Percentiles rank a stretch among this genome's conserved stretches.
phyloP scores from a whole-genome alignment of 192 early-diverging fungal species.

The Nowakowskiella sp. region DNA sequence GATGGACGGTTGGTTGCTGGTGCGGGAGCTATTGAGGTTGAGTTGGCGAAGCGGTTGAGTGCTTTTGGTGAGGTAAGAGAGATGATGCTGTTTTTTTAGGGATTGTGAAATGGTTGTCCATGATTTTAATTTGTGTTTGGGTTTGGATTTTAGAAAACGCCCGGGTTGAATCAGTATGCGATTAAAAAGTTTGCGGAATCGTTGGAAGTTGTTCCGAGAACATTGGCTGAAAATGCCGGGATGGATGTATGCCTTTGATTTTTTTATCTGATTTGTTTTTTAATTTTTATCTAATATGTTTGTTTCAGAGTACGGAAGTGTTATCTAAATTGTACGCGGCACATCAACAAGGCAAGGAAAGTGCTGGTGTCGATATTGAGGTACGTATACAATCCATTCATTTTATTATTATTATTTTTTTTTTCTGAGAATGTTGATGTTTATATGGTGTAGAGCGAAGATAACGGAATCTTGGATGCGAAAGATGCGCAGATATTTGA shows the following conservation, averaged over 20 bases:
- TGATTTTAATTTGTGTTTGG: background rate
- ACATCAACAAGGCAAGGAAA: constrained; percentile 60
- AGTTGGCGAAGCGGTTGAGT: constrained; percentile 72
- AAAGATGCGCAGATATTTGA: constrained; percentile 68
- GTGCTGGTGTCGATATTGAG: constrained; percentile 82
- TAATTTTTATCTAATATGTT: no score
- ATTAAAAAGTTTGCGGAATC: constrained; percentile 94
- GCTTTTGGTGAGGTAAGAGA: constrained; percentile 58
- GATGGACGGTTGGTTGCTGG: constrained; percentile 80
- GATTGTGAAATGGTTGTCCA: no score
- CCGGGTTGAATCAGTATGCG: constrained; percentile 92
- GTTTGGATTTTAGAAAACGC: constrained; percentile 46
- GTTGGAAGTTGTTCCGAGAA: constrained; percentile 89
- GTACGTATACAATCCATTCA: constrained; percentile 26
- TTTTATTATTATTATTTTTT: constrained; percentile 3
- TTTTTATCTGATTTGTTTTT: no score
- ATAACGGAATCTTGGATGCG: constrained; percentile 69
- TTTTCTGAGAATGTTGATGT: constrained; percentile 30
- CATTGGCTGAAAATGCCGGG: constrained; percentile 89
- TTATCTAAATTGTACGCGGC: constrained; percentile 88
- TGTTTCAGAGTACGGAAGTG: constrained; percentile 61
- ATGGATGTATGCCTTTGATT: constrained; percentile 56
- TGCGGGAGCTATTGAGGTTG: constrained; percentile 92
- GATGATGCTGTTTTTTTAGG: no score
- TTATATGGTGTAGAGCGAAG: constrained; percentile 21